Conservation (phyloP, 2,329 filamentous ascomycete genomes). For the Allantophomopsis cytisporea region DNA sequence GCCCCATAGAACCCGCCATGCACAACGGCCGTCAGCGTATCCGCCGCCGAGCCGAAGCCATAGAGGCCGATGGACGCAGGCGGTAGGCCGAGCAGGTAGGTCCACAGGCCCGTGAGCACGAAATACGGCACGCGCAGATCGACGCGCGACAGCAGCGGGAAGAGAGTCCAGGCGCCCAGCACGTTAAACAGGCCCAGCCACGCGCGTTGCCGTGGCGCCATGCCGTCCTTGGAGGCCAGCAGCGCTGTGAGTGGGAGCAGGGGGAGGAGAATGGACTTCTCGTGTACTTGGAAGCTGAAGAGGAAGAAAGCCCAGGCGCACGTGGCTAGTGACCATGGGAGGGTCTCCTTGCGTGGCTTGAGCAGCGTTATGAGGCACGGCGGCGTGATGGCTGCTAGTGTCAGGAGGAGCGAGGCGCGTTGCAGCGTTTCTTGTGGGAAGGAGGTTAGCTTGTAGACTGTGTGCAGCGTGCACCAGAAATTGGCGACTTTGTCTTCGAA, state of each 20-base stretch:
- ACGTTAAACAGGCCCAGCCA: constrained; percentile 97
- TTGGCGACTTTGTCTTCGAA: constrained; percentile 99
- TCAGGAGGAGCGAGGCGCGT: constrained; percentile 59
- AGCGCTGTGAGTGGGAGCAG: constrained; percentile 87
- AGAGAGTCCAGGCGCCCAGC: constrained; percentile 85
- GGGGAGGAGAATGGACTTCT: constrained; percentile 90
- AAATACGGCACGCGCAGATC: constrained; percentile 74
- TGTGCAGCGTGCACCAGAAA: constrained; percentile 89
- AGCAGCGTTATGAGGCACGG: constrained; percentile 71
- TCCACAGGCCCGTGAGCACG: constrained; percentile 77
- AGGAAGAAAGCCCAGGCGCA: constrained; percentile 96
- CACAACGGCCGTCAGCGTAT: constrained; percentile 48
- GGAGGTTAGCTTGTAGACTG: constrained; percentile 71
- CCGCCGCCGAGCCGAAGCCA: constrained; percentile 28
- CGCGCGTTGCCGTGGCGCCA: constrained; percentile 62
- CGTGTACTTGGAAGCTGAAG: constrained; percentile 95
- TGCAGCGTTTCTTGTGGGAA: constrained; percentile 64
- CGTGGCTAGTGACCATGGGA: constrained; percentile 69
- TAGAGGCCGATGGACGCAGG: constrained; percentile 62
- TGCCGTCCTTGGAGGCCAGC: constrained; percentile 62
- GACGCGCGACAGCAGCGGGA: constrained; percentile 75
- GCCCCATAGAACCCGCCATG: constrained; percentile 64
- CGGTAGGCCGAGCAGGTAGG: constrained; percentile 78
- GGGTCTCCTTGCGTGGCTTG: constrained; percentile 59
- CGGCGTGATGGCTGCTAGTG: constrained; percentile 61